Evolutionary conservation across 495 filamentous ascomycete species (phyloP).

Genomic region (Talaromyces proteolyticus): DNA sequence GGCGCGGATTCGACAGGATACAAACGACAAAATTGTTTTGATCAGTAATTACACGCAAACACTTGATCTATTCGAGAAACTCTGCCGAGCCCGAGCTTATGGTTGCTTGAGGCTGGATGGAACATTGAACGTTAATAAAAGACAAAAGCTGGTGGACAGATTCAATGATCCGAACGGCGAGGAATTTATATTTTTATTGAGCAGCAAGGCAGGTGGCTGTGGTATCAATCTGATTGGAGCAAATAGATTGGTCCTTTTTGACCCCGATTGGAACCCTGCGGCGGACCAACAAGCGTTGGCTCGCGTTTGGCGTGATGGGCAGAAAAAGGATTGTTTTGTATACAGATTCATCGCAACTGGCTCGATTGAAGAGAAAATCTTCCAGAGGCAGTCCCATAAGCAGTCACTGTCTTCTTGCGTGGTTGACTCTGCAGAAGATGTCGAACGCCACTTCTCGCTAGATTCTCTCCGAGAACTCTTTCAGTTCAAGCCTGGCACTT

Average conservation of each 20-base stretch:
- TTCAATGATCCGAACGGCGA: conserved; percentile 92
- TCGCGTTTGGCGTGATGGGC: conserved; percentile 96
- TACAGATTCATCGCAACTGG: conserved; percentile 98
- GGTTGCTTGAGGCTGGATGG: conserved; percentile 87
- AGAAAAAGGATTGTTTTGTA: conserved; percentile 99
- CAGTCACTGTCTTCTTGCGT: conserved; percentile 94
- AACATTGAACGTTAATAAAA: conserved; percentile 95
- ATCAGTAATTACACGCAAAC: conserved; percentile 99
- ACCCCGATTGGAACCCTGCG: conserved; percentile 99
- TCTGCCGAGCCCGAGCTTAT: conserved; percentile 81
- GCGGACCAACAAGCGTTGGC: conserved; percentile 97
- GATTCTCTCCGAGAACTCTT: conserved; percentile 89
- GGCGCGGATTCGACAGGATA: conserved; percentile 89
- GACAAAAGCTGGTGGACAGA: conserved; percentile 94
- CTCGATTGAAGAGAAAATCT: conserved; percentile 99
- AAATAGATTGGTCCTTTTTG: conserved; percentile 94
- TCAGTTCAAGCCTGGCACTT: conserved; percentile 78
- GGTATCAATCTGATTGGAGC: conserved; percentile 97
- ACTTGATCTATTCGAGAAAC: conserved; percentile 87
- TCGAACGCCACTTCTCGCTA: conserved; percentile 90
- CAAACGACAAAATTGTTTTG: conserved; percentile 98
- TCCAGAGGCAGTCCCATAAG: conserved; percentile 97
- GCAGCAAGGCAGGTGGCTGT: conserved; percentile 92
- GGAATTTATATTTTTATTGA: conserved; percentile 95
- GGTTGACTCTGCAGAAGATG: conserved; percentile 95